phyloP scores from a whole-genome alignment of 768 basidiomycete species.

The Agrocybe praecox region DNA sequence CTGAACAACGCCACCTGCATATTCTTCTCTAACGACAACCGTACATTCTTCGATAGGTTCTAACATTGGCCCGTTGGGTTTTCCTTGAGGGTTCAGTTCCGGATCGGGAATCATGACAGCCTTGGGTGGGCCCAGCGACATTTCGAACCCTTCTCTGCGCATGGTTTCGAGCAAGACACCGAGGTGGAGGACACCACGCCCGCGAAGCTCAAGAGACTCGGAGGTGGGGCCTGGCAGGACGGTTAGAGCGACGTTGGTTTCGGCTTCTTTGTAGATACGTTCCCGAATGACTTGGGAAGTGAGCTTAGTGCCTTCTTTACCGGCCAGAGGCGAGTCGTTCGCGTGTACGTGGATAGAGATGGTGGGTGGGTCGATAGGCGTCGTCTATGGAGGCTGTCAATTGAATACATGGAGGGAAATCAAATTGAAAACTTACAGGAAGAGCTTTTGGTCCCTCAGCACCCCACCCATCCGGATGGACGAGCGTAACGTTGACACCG shows the following conservation, averaged over 20 bases:
- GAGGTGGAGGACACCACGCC: slow-evolving; percentile 51
- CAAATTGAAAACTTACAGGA: slow-evolving; percentile 29
- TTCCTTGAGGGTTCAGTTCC: slow-evolving; percentile 24
- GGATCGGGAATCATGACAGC: slow-evolving; percentile 49
- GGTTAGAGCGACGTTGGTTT: slow-evolving; percentile 52
- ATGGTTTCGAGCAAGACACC: slow-evolving; percentile 52
- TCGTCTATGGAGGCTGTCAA: slow-evolving; percentile 30
- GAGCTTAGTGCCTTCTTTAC: slow-evolving; percentile 48
- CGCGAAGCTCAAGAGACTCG: slow-evolving; percentile 51
- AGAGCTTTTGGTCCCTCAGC: slow-evolving; percentile 39
- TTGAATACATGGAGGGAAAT: neutral
- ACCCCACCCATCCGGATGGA: slow-evolving; percentile 46
- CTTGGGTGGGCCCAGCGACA: slow-evolving; percentile 49
- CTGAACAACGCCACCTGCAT: slow-evolving; percentile 49
- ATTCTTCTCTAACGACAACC: slow-evolving; percentile 47
- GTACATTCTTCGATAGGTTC: slow-evolving; percentile 52
- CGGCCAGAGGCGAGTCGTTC: slow-evolving; percentile 50
- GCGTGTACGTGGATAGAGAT: slow-evolving; percentile 50
- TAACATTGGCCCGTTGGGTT: slow-evolving; percentile 33
- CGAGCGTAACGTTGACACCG: slow-evolving; percentile 48
- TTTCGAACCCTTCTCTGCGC: slow-evolving; percentile 51
- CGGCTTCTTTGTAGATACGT: slow-evolving; percentile 49
- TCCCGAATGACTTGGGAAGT: slow-evolving; percentile 52
- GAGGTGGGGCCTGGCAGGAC: slow-evolving; percentile 52
- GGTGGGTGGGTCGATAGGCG: slow-evolving; percentile 53